Base-by-base conservation (phyloP, 768 basidiomycete genomes). In the Lentinula boryana region DNA sequence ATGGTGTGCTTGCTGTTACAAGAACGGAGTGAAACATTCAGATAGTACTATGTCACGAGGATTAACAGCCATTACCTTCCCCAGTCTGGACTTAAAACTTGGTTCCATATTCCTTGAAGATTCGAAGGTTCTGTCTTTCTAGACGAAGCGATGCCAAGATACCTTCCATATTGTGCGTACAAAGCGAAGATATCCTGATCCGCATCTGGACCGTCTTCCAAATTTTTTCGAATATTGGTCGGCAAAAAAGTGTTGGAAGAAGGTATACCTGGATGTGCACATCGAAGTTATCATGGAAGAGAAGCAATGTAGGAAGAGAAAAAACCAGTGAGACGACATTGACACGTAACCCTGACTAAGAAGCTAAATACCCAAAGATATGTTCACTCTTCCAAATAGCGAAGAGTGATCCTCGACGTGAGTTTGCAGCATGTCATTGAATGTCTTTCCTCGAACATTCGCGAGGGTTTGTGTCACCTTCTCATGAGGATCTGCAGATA, bases 101-200 rank as follows among this genome's bases (percentile, higher is more conserved):
- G 55, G 21, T 63, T 66, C 65, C 63, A 66, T 33, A 66, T 60
- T 50, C 65, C 65, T 61, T 66, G 27, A 4, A 62, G 9, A 27
- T 48, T 60, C 6, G 60, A 60, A 36, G 60, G 49, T 50, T 60
- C 60, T 2, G 60, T 53, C 3, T 35, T 60, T 49, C 60, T 53
- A 16, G 60, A 60, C 18, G 60, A 60, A 7, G 60, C 60, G 49
- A 60, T 60, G n/a, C 60, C 60, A 40, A 60, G 52, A 33, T 60
- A 60, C 13, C 60, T 23, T 16, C 50, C 60, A 53, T 52, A 60
- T 60, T 60, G 60, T 18, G 60, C 36, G 43, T 60, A 60, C 5
- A 60, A 32, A 40, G 60, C 49, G 27, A 60, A 60, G 27, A 60
- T 33, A 38, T 60, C 60, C 21, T 60, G 60, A 44, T 60, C 60